A percentile compares a stretch with the other conserved stretches of the same genome.
Conservation (phyloP, 768 basidiomycete genomes). For the Punctularia strigosozonata region DNA sequence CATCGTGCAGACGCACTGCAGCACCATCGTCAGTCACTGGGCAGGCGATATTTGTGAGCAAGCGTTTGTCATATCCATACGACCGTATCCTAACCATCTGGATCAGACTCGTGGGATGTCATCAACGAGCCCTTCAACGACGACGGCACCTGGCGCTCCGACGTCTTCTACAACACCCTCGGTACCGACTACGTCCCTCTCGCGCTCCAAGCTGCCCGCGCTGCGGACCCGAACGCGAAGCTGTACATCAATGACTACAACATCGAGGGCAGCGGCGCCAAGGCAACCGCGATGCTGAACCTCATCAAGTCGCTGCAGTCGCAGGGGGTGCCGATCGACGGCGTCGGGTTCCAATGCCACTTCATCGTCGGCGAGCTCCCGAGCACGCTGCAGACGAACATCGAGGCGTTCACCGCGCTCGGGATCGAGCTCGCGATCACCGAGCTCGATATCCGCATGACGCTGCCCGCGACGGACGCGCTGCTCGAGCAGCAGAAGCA, state of each 20-base stretch:
- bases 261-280: conserved; percentile 26
- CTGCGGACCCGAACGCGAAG: conserved; percentile 42
- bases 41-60: conserved; percentile 25
- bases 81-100: not conserved
- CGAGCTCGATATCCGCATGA: conserved; percentile 56
- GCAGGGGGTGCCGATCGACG: conserved; percentile 42
- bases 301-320: conserved; percentile 37
- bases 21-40: conserved; percentile 24
- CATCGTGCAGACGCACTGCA: conserved; percentile 23
- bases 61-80: too few relatives aligned
- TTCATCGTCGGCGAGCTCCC: conserved; percentile 48
- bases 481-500: conserved; percentile 40
- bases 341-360: conserved; percentile 50
- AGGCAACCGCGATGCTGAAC: conserved; percentile 42
- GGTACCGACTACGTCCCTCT: conserved; percentile 36
- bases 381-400: conserved; percentile 29
- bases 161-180: conserved; percentile 41
- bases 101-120: conserved; percentile 37
- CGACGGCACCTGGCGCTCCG: conserved; percentile 40
- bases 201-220: conserved; percentile 41
- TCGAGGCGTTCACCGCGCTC: conserved; percentile 41
- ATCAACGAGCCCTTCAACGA: conserved; percentile 50
- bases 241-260: conserved; percentile 39
- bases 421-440: conserved; percentile 61
- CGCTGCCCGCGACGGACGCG: conserved; percentile 35